These are phyloP conservation scores for Panaeolus papilionaceus DNA, from an alignment of 768 basidiomycete genomes.

Conservation along the genomic window DNA sequence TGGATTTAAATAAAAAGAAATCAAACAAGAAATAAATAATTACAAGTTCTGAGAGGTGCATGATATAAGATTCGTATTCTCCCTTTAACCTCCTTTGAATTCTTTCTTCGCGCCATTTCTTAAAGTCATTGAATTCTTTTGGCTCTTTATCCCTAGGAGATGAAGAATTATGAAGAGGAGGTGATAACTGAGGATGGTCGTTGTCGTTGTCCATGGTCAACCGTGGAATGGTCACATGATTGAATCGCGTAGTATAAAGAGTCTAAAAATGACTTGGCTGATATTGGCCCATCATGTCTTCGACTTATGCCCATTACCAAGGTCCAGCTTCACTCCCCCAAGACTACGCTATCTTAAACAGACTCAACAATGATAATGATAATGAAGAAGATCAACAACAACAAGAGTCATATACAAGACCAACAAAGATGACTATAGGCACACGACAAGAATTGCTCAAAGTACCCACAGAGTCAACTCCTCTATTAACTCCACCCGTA, in stretches of 20 bases:
- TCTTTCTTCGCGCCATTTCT: conserved; percentile 80
- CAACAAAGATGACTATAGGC: conserved; percentile 15
- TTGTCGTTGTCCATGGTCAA: conserved; percentile 9
- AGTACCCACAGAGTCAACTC: conserved; percentile 57
- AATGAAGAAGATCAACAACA: conserved; percentile 26
- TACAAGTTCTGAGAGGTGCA: conserved; percentile 37
- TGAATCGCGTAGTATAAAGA: not conserved
- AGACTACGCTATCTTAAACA: conserved; percentile 68
- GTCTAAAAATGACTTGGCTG: not conserved
- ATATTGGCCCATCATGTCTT: conserved; percentile 37
- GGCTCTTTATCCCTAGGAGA: conserved; percentile 65
- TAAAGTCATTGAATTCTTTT: conserved; percentile 57
- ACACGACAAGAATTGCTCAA: conserved; percentile 18
- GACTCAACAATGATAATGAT: conserved; percentile 32
- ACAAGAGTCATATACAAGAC: conserved; percentile 24
- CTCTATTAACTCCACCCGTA: conserved; percentile 59
- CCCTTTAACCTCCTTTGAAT: conserved; percentile 69
- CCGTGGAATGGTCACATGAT: not conserved
- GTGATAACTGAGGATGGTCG: not conserved
- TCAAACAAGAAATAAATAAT: conserved; percentile 16
- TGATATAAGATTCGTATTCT: conserved; percentile 71
- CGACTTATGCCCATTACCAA: conserved; percentile 62
- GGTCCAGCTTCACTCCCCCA: conserved; percentile 66
- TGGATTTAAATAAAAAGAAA: conserved; percentile 1
- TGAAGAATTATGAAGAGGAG: conserved; percentile 59